phyloP scores from a whole-genome alignment of 164 flowering plant species.

The Vitis cinerea region DNA sequence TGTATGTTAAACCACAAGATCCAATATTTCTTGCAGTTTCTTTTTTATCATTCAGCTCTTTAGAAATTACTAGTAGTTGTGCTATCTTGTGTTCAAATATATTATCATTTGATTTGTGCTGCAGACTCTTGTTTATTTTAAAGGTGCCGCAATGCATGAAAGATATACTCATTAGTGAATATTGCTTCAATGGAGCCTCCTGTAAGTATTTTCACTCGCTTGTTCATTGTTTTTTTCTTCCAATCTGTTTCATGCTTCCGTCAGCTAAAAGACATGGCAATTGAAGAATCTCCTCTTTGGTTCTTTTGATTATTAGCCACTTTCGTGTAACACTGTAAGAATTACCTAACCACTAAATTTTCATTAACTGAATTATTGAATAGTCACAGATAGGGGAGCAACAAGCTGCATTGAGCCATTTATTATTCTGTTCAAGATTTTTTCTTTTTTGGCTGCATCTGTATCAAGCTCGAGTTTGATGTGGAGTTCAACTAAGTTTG shows the following conservation, averaged over 20 bases:
- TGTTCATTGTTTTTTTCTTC: neutral
- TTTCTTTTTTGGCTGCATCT: too few relatives aligned
- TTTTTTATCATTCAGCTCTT: too few relatives aligned
- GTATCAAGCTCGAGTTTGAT: too few relatives aligned
- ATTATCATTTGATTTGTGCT: neutral
- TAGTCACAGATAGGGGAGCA: too few relatives aligned
- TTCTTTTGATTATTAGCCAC: neutral
- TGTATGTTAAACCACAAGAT: neutral
- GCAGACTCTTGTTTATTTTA: conserved; percentile 5
- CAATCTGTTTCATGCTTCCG: neutral
- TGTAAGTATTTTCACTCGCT: conserved; percentile 13
- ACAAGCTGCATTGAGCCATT: too few relatives aligned
- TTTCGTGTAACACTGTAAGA: neutral
- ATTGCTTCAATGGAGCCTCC: conserved; percentile 19
- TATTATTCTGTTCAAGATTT: too few relatives aligned
- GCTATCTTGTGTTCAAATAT: neutral
- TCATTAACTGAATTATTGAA: too few relatives aligned
- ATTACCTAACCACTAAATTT: too few relatives aligned
- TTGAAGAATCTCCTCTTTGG: neutral
- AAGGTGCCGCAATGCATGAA: conserved; percentile 10
- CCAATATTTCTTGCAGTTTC: too few relatives aligned
- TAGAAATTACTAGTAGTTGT: too few relatives aligned
- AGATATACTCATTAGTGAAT: neutral
- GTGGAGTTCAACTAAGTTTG: too few relatives aligned
- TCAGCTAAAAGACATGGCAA: neutral